Evolutionary conservation across 2,329 filamentous ascomycete species (phyloP), one percentile per base, ranked within the genome.

Genomic region (Cladosporium sp.): DNA sequence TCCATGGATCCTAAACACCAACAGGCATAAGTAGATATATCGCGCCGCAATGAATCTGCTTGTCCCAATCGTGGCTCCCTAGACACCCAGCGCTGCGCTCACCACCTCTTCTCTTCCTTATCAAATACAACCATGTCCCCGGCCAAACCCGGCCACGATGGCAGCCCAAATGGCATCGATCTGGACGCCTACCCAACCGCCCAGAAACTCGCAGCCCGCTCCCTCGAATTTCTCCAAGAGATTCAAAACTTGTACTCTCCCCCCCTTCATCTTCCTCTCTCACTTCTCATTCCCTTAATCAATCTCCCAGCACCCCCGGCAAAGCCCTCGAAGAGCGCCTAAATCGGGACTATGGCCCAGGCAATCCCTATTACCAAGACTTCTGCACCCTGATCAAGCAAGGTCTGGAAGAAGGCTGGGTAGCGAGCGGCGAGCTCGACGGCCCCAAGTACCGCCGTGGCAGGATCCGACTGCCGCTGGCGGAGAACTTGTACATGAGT

Each of bases 401-500:
- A 69, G 76, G 77, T 1, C 66, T 78, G 1, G 55, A 72, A 23
- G 77, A 79, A 71, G 77, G 77, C 37, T 79, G 76, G 76, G 71
- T 75, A 3, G 77, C 77, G 8, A 75, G 73, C 12, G 71, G 72
- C 59, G 72, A 75, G 49, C 69, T 79, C 60, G 72, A 76, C 50
- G 83, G 83, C 1, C 76, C 74, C 12, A 80, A 78, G 67, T 85
- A 85, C 67, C 80, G 77, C 23, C 74, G 77, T 11, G 77, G 76
- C 11, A 82, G 81, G 66, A 80, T 86, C 66, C 73, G 78, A 50
- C 68, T 80, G 3, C 85, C 84, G 1, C 78, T 74, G 2, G 74
- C 78, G 10, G 77, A 79, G 44, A 86, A 80, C 31, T 78, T 80
- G 31, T 86, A 78, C 73, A 83, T 86, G 72, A 83, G 80, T 69